Percentiles rank a stretch among this genome's conserved stretches.
Evolutionary conservation across 2,329 filamentous ascomycete genomes (phyloP).

Genomic region (Leptographium lundbergii): DNA sequence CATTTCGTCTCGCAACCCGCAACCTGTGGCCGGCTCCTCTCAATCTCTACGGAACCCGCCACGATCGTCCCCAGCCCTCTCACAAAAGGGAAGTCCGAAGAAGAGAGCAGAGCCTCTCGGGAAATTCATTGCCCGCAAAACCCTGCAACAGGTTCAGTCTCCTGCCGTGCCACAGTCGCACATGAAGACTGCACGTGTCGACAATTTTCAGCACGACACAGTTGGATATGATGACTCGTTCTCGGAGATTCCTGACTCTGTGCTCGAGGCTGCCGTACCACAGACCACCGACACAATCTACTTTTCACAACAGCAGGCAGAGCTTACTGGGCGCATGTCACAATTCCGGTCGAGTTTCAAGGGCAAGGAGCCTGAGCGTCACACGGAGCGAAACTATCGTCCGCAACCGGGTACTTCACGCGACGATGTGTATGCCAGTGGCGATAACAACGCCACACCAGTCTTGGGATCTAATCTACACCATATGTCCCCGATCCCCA

Average conservation of each 20-base stretch:
- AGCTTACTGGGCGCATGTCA: slow-evolving; percentile 6
- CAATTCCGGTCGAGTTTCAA: not conserved
- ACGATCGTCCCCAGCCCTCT: not conserved
- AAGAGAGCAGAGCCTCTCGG: slow-evolving; percentile 9
- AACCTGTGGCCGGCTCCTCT: not conserved
- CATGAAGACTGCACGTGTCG: not conserved
- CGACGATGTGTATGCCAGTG: not conserved
- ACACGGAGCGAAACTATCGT: not conserved
- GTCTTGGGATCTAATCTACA: not conserved
- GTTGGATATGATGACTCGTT: slow-evolving; percentile 40
- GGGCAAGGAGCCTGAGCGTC: not conserved
- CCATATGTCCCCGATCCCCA: not conserved
- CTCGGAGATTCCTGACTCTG: slow-evolving; percentile 39
- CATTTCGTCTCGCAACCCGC: not conserved
- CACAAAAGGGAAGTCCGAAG: not conserved
- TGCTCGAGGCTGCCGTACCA: slow-evolving; percentile 36
- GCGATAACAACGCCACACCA: not conserved
- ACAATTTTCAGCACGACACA: not conserved
- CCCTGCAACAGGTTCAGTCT: slow-evolving; percentile 3
- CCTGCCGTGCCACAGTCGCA: not conserved
- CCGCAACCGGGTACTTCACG: not conserved
- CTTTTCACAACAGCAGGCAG: slow-evolving; percentile 8
- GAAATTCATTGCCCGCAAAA: slow-evolving; percentile 8
- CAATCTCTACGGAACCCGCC: not conserved
- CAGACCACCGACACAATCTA: slow-evolving; percentile 13